Percentiles rank a stretch among this genome's conserved stretches.
phyloP scores from a whole-genome alignment of 169 alveolate genomes.

The Babesia ovis region DNA sequence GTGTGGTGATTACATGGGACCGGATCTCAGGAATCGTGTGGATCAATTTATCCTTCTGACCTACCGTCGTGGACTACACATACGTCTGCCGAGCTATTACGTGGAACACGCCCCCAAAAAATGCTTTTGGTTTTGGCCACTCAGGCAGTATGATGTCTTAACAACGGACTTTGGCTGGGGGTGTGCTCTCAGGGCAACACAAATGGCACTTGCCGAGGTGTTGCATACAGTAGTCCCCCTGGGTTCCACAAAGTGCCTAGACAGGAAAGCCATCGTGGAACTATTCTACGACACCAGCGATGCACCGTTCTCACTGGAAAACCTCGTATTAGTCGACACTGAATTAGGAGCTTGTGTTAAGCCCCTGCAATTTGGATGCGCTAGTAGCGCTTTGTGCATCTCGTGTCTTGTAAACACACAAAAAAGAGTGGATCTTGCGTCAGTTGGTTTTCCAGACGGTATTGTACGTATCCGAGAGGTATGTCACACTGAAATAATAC shows the following conservation, averaged over 20 bases:
- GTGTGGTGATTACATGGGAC: neutral
- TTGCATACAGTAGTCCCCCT: slow-evolving; percentile 17
- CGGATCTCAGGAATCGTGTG: neutral
- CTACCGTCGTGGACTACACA: slow-evolving; percentile 40
- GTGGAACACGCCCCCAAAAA: neutral
- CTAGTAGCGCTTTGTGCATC: slow-evolving; percentile 57
- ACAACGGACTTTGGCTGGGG: slow-evolving; percentile 76
- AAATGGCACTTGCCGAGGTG: slow-evolving; percentile 74
- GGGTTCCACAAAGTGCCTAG: neutral
- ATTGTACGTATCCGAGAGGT: slow-evolving; percentile 43
- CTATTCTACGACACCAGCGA: slow-evolving; percentile 34
- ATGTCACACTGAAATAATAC: neutral
- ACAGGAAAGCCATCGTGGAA: slow-evolving; percentile 3
- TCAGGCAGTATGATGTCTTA: neutral
- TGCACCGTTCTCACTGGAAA: slow-evolving; percentile 48
- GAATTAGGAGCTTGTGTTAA: slow-evolving; percentile 48
- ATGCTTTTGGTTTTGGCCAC: neutral
- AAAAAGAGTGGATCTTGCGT: slow-evolving; percentile 11
- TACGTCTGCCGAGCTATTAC: slow-evolving; percentile 15
- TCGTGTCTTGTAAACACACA: slow-evolving; percentile 27
- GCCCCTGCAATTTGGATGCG: slow-evolving; percentile 51
- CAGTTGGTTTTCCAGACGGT: slow-evolving; percentile 51
- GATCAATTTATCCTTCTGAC: slow-evolving; percentile 37
- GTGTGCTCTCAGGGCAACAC: slow-evolving; percentile 72
- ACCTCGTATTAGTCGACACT: slow-evolving; percentile 35